Evolutionary conservation across 176 grass and related monocot species (phyloP), one percentile per base, ranked within the genome.

Genomic region (Aegilops longissima): DNA sequence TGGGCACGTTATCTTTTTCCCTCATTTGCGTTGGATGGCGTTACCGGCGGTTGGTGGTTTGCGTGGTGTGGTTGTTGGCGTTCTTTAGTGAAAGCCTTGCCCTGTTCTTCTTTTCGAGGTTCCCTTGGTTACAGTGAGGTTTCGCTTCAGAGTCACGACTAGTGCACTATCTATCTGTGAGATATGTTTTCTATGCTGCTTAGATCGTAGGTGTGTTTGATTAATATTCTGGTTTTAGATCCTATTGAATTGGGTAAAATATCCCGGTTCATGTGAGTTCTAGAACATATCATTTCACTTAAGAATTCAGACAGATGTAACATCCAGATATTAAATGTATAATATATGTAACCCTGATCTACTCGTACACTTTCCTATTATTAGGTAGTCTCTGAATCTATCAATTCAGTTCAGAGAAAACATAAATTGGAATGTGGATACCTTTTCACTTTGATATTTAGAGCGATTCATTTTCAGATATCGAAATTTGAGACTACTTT

Each of bases 21-120:
- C 4, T 18, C 21, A 29, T 49, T 54, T 31, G 81, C 24, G 63
- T 88, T 85, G 42, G 79, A 47, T 80, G 85, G 77, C 80, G 35
- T 49, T 87, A 24, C 69, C 38, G 64, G 66, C 23, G 64, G 66
- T 87, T 70, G 84, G 76, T 81, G 51, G 83, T 80, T 66, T 62
- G 20, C 36, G 69, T 70, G 83, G 62, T 84, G 82, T 52, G 81
- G 85, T 88, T 71, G 82, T 89, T 86, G 78, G 80, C 25, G 40
- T 87, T 66, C 51, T 71, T 78, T 45, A 77, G 52, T 62, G 38
- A 40, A 85, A 81, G 83, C 9, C 9, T 63, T 29, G 29, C 52
- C 11, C 11, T 58, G 45, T 88, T 80, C 74, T 29, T 11, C 77
- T 35, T 71, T 66, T 73, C 36, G 33, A 78, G 40, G 33, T 62